Percentiles rank a stretch among this genome's conserved stretches.
Conservation (phyloP, 2,329 filamentous ascomycete species). For the Trichoderma harzianum region DNA sequence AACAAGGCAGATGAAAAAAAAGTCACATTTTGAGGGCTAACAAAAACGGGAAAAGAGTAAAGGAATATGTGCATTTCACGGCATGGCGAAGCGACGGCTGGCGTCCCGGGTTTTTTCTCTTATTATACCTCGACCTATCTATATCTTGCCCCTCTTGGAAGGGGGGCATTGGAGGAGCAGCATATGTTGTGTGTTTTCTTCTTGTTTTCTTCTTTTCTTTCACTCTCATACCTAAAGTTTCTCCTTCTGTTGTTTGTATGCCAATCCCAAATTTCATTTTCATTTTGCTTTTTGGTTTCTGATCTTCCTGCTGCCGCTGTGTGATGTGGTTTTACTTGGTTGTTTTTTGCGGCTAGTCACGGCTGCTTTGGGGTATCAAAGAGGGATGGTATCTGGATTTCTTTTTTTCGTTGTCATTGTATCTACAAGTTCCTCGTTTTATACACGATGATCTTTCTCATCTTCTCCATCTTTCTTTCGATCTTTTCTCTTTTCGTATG, state of each 20-base stretch:
- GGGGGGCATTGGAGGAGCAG: not conserved
- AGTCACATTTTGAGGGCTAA: not conserved
- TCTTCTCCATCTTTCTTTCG: not conserved
- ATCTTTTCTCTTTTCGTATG: not conserved
- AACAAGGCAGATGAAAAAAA: not conserved
- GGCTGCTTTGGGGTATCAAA: not conserved
- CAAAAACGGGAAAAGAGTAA: not conserved
- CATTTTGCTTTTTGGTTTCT: not conserved
- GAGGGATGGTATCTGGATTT: not conserved
- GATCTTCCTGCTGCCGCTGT: not conserved
- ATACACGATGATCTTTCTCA: not conserved
- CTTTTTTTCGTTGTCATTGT: not conserved
- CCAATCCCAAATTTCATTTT: not conserved
- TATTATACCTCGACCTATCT: not conserved
- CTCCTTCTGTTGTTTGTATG: not conserved
- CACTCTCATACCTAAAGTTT: not conserved
- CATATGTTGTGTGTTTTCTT: not conserved
- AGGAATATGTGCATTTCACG: constrained; percentile 21
- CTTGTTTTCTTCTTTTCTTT: not conserved
- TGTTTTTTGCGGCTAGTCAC: not conserved
- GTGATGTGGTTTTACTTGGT: not conserved
- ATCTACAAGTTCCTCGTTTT: not conserved
- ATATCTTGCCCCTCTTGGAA: not conserved
- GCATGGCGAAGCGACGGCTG: constrained; percentile 29
- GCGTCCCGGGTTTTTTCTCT: constrained; percentile 24